A percentile compares a stretch with the other conserved stretches of the same genome.
phyloP scores from a whole-genome alignment of 306 rosid genomes.

The Spatholobus suberectus region DNA sequence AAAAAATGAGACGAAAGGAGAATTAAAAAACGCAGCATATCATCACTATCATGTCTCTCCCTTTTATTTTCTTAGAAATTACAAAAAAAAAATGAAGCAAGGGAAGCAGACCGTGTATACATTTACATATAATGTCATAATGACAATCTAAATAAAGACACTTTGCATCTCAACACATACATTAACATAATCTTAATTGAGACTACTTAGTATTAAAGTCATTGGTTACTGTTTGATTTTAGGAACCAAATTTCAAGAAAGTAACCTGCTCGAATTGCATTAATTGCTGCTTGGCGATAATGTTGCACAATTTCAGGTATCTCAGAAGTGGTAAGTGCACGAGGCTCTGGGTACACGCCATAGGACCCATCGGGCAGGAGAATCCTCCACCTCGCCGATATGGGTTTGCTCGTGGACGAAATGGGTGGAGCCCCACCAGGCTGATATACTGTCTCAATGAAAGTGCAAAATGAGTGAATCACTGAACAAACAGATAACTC shows the following conservation, averaged over 20 bases:
- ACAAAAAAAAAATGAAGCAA: not conserved
- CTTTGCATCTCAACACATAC: not conserved
- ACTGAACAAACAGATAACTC: conserved; percentile 13
- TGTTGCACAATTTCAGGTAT: conserved; percentile 73
- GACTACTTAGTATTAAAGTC: not conserved
- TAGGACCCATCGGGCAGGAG: conserved; percentile 82
- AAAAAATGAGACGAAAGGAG: not conserved
- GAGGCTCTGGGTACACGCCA: conserved; percentile 71
- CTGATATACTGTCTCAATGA: conserved; percentile 72
- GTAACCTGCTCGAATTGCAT: conserved; percentile 75
- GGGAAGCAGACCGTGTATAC: not conserved
- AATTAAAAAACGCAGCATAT: not conserved
- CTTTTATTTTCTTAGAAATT: not conserved
- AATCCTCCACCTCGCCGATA: conserved; percentile 76
- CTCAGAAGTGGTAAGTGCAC: conserved; percentile 56
- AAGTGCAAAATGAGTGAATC: not conserved
- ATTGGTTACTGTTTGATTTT: not conserved
- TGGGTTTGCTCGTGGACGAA: conserved; percentile 72
- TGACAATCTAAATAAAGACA: not conserved
- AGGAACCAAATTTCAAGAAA: not conserved
- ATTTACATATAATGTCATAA: not conserved
- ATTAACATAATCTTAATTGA: not conserved
- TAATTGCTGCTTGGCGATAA: conserved; percentile 59
- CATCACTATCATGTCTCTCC: not conserved
- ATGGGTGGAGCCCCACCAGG: conserved; percentile 74